A percentile compares a stretch with the other conserved stretches of the same genome.
These are phyloP conservation scores for Ophiocordyceps robertsii DNA, from an alignment of 2,329 filamentous ascomycete species.

Conservation along the genomic window DNA sequence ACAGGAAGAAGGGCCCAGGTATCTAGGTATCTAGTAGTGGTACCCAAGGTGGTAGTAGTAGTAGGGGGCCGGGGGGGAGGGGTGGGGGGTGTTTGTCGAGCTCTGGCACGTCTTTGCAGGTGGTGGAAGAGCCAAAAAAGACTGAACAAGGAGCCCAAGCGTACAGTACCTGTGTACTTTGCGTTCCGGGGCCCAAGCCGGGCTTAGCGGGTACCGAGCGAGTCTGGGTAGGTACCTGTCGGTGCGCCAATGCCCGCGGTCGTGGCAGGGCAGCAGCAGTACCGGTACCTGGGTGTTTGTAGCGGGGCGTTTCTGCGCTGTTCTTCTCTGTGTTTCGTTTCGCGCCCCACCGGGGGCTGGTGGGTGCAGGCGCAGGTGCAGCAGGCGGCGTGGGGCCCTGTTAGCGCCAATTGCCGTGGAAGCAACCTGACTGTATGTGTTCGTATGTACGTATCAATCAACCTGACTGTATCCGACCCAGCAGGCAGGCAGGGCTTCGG, in stretches of 20 bases:
- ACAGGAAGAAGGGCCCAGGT: too few species aligned
- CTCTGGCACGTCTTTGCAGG: not conserved
- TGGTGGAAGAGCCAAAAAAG: not conserved
- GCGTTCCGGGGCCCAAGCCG: not conserved
- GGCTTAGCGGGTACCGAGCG: not conserved
- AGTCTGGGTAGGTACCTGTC: not conserved
- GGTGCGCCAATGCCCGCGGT: not conserved
- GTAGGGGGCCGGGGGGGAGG: not conserved
- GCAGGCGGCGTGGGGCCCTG: not conserved
- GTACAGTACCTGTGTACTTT: not conserved
- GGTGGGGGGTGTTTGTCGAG: not conserved
- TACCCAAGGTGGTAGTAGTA: too few species aligned
- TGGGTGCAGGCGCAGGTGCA: not conserved
- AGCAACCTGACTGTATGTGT: too few species aligned
- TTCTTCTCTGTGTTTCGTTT: not conserved
- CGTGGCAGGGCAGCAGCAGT: not conserved
- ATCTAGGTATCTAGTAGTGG: too few species aligned
- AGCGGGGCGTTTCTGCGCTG: not conserved
- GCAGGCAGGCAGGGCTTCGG: too few species aligned
- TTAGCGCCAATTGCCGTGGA: not conserved
- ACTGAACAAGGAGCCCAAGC: not conserved
- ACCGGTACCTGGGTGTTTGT: not conserved
- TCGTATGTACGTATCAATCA: too few species aligned
- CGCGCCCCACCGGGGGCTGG: not conserved
- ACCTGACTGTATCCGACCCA: too few species aligned